Evolutionary conservation across 345 rosid species (phyloP), one percentile per base, ranked within the genome.

Genomic region (Streptanthus diversifolius): DNA sequence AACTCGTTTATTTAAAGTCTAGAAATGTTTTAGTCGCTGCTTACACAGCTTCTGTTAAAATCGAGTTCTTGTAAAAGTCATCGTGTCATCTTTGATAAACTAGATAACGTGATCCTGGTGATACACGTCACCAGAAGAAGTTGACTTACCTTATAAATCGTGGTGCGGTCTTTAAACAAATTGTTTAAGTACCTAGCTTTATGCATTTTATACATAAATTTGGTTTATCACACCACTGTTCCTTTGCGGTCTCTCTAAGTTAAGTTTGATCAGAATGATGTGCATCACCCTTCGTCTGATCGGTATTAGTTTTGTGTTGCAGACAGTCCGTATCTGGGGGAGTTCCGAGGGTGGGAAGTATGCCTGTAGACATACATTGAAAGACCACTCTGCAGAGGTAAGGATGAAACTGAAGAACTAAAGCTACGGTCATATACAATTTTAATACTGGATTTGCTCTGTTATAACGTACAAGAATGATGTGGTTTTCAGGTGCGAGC

Each of bases 301-400:
- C 19, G 22, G 17, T 44, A n/a, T 27, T 54, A 30, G 47, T 35
- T 70, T 63, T 43, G 45, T 63, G 29, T 47, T 78, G 83, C 83
- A 95, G 99, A 95, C 99, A n/a, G 98, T 95, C 81, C 90, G 98
- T 33, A 71, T 90, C 52, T 95, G 99, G 99, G 83, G 91, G 84
- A 85, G 85, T 72, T 87, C 93, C 29, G 97, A 90, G 75, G 96
- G 85, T 66, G 96, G 98, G 15, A 95, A 75, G 58, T 90, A 88
- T 72, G 82, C 81, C 35, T 95, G 96, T 82, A 83, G 75, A 77
- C 98, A 86, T 57, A 82, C 84, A 67, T 80, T 91, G 83, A 88
- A 80, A 79, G 99, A 95, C 84, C 99, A 95, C 78, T 61, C 82
- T 55, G 99, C 96, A 27, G 98, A 91, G 98, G 98, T 93, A 82